Conservation (phyloP, 75 land plant species). For the Pinus taeda region DNA sequence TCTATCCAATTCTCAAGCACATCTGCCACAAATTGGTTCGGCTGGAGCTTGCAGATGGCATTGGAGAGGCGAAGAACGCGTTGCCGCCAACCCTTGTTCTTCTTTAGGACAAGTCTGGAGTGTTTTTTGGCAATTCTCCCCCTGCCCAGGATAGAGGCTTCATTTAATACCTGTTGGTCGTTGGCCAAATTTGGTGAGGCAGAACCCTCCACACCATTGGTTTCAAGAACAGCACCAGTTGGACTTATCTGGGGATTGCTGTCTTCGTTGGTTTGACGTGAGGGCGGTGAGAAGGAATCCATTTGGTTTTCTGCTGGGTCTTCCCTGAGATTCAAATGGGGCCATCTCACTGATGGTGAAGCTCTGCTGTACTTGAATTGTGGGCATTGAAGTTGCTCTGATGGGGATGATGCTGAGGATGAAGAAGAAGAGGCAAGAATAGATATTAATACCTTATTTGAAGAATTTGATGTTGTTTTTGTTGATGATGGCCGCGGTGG, state of each 20-base stretch:
- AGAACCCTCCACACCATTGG: not conserved
- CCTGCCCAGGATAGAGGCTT: slow-evolving; percentile 4
- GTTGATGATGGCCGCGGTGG: not conserved
- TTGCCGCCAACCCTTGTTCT: slow-evolving; percentile 75
- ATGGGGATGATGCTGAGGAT: not conserved
- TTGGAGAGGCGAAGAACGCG: slow-evolving; percentile 61
- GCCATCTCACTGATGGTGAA: slow-evolving; percentile 62
- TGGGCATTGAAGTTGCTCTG: not conserved
- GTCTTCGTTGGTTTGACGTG: not conserved
- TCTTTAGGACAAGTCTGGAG: slow-evolving; percentile 67
- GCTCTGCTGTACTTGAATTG: slow-evolving; percentile 57
- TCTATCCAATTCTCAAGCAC: slow-evolving; percentile 58
- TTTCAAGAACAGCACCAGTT: not conserved
- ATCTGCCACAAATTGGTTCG: slow-evolving; percentile 65
- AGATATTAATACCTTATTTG: not conserved
- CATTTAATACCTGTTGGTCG: not conserved
- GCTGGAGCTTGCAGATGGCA: slow-evolving; percentile 46
- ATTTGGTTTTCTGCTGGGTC: not conserved
- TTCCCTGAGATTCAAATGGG: slow-evolving; percentile 26
- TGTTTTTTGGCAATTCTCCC: slow-evolving; percentile 43
- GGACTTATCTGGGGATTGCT: not conserved
- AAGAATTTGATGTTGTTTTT: not conserved
- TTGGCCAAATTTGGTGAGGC: not conserved
- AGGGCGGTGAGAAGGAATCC: slow-evolving; percentile 1
- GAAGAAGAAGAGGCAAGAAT: not conserved